Evolutionary conservation across 208 protist species (phyloP).

Genomic region (Trypanosoma boissoni): DNA sequence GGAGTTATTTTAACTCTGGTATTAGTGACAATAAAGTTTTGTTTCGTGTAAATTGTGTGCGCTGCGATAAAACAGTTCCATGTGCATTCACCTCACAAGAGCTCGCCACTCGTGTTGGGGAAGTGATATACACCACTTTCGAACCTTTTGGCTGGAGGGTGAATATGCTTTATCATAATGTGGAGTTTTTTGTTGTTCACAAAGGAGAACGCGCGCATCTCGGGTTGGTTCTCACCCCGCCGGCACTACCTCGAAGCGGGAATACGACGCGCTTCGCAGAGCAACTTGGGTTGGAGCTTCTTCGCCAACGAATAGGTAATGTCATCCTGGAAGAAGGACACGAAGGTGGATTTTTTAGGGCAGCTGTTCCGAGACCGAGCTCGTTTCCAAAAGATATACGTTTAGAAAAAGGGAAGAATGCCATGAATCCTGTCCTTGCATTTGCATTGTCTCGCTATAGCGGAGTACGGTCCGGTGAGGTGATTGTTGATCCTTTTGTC

Average conservation of each 20-base stretch:
- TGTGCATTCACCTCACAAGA: slow-evolving; percentile 32
- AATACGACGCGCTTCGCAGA: slow-evolving; percentile 17
- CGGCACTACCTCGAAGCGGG: slow-evolving; percentile 36
- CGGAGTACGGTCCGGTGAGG: slow-evolving; percentile 2
- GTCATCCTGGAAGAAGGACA: slow-evolving; percentile 9
- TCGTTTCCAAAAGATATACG: slow-evolving; percentile 36
- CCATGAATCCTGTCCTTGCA: slow-evolving; percentile 39
- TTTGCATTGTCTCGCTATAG: slow-evolving; percentile 29
- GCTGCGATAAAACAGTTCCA: slow-evolving; percentile 26
- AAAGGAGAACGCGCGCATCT: slow-evolving; percentile 27
- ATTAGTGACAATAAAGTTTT: slow-evolving; percentile 21
- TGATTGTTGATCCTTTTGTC: slow-evolving; percentile 39
- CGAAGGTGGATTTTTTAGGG: slow-evolving; percentile 14
- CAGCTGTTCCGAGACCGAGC: slow-evolving; percentile 29
- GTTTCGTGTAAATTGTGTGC: slow-evolving; percentile 37
- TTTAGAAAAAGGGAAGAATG: slow-evolving; percentile 35
- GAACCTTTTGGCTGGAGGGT: slow-evolving; percentile 29
- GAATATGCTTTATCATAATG: slow-evolving; percentile 52
- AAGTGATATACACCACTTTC: slow-evolving; percentile 25
- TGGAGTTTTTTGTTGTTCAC: slow-evolving; percentile 42
- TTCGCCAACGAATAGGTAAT: slow-evolving; percentile 32
- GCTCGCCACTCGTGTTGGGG: slow-evolving; percentile 34
- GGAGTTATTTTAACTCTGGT: slow-evolving; percentile 1
- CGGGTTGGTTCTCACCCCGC: slow-evolving; percentile 28
- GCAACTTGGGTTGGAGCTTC: slow-evolving; percentile 33